Conservation (phyloP, 148 eudicot species). For the Cornus florida region DNA sequence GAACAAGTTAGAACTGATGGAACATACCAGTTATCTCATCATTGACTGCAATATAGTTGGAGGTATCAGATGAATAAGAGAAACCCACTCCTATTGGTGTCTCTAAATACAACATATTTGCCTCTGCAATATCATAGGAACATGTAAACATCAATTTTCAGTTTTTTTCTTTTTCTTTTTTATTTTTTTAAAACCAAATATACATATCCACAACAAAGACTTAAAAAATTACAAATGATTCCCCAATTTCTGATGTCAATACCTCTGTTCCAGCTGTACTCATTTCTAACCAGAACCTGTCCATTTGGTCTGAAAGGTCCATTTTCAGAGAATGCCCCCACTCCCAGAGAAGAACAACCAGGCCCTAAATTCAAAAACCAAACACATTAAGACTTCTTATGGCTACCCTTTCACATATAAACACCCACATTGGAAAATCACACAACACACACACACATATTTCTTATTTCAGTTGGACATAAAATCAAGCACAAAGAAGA, state of each 20-base stretch:
- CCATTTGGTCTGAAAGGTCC: constrained; percentile 97
- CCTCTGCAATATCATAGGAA: constrained; percentile 52
- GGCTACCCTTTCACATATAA: background rate
- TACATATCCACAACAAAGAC: background rate
- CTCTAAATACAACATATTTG: constrained; percentile 90
- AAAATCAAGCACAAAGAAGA: background rate
- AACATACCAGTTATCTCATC: constrained; percentile 79
- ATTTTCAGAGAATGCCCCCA: constrained; percentile 99
- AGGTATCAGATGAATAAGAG: constrained; percentile 70
- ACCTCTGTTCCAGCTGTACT: constrained; percentile 95
- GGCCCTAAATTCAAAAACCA: constrained; percentile 59
- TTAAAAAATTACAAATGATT: constrained; percentile 7
- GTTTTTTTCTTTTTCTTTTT: too few species aligned
- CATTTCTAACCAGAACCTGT: constrained; percentile 65
- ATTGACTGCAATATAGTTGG: constrained; percentile 64
- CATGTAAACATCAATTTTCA: constrained; percentile 1
- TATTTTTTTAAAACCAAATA: background rate
- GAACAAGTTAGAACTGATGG: background rate
- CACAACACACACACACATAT: background rate
- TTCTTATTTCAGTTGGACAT: background rate
- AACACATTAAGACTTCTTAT: background rate
- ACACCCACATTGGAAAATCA: background rate
- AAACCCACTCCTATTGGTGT: constrained; percentile 97
- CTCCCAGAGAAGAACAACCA: constrained; percentile 98
- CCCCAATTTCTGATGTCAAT: background rate